phyloP scores from a whole-genome alignment of 495 filamentous ascomycete species.

The Alectoria sarmentosa region DNA sequence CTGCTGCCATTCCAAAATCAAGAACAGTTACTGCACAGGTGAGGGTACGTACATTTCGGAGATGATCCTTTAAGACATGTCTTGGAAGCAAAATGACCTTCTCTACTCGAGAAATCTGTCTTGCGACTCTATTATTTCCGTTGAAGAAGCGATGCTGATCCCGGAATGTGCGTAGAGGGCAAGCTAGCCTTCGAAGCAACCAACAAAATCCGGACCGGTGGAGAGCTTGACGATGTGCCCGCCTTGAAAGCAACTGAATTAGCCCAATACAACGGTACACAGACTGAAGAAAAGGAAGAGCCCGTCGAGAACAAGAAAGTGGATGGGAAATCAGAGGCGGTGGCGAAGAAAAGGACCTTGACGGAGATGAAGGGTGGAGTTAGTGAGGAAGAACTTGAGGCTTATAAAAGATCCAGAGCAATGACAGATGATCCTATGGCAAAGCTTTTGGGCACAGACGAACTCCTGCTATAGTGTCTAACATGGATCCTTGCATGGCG shows the following conservation, averaged over 20 bases:
- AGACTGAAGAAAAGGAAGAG: constrained; percentile 10
- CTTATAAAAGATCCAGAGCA: constrained; percentile 64
- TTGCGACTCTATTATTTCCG: no score
- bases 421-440: constrained; percentile 82
- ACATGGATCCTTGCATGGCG: background rate
- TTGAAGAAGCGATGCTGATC: no score
- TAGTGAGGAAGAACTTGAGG: constrained; percentile 75
- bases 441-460: constrained; percentile 57
- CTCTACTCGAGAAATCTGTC: no score
- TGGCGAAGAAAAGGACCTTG: constrained; percentile 46
- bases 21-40: constrained; percentile 96
- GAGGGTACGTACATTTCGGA: no score
- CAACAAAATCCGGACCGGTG: constrained; percentile 49
- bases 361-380: constrained; percentile 70
- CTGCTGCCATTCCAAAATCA: constrained; percentile 87
- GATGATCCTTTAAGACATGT: no score
- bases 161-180: no score
- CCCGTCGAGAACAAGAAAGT: background rate
- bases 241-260: constrained; percentile 30
- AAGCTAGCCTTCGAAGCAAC: constrained; percentile 64
- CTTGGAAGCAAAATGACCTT: no score
- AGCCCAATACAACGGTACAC: constrained; percentile 13
- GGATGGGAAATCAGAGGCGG: constrained; percentile 26
- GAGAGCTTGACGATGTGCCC: constrained; percentile 31
- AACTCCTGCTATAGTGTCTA: constrained; percentile 23